Evolutionary conservation across 202 grass and related monocot genomes (phyloP).

Genomic region (Zizania palustris): DNA sequence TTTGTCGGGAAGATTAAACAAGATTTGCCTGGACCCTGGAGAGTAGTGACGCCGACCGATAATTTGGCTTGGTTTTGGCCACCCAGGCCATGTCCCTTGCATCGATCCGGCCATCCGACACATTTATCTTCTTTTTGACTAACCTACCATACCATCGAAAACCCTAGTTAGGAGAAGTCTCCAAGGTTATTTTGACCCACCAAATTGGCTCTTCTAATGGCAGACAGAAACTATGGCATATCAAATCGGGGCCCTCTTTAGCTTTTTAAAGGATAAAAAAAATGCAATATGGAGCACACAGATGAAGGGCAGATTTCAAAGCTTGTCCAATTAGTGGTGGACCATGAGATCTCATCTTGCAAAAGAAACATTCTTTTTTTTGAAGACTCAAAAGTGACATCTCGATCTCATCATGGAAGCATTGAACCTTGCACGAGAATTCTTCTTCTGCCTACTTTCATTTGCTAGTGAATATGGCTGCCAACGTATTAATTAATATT

Average conservation of each 20-base stretch:
- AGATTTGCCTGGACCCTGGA: background rate
- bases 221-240: background rate
- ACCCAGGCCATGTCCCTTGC: too few species aligned
- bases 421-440: constrained; percentile 31
- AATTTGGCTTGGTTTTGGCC: background rate
- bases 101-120: too few species aligned
- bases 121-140: too few species aligned
- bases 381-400: constrained; percentile 15
- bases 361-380: background rate
- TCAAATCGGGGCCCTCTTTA: background rate
- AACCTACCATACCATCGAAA: too few species aligned
- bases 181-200: background rate
- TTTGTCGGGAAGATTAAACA: background rate
- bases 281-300: constrained; percentile 16
- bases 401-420: constrained; percentile 38
- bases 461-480: constrained; percentile 34
- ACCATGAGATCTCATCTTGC: constrained; percentile 20
- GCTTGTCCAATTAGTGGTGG: constrained; percentile 33
- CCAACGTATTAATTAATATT: background rate
- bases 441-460: constrained; percentile 24
- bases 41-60: too few species aligned
- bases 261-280: background rate
- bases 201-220: background rate
- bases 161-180: background rate
- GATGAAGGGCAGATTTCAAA: background rate